phyloP scores from a whole-genome alignment of 139 green algal genomes.

The Picochlorum sp. region DNA sequence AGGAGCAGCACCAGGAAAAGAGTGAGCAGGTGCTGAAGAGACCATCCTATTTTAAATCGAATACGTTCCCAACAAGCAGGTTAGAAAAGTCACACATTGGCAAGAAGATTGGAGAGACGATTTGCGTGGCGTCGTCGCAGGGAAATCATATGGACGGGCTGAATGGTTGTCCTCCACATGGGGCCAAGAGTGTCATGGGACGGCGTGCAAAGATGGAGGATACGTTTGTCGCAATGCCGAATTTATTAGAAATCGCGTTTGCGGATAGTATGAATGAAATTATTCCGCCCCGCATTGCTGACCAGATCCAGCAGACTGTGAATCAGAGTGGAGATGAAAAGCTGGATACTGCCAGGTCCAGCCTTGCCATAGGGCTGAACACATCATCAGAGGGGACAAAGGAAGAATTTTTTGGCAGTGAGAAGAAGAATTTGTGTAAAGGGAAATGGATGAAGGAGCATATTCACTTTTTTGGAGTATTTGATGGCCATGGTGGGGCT shows the following conservation, averaged over 20 bases:
- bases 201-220: slow-evolving; percentile 64
- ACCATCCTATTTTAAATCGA: background rate
- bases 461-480: slow-evolving; percentile 77
- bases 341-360: background rate
- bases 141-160: background rate
- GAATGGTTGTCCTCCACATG: slow-evolving; percentile 50
- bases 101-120: background rate
- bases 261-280: slow-evolving; percentile 22
- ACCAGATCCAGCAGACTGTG: slow-evolving; percentile 27
- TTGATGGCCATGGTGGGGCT: slow-evolving; percentile 69
- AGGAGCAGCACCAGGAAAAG: too few relatives aligned
- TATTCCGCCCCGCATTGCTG: slow-evolving; percentile 39
- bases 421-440: background rate
- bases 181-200: slow-evolving; percentile 56
- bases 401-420: background rate
- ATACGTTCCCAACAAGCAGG: slow-evolving; percentile 3
- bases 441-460: slow-evolving; percentile 20
- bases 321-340: background rate
- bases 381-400: background rate
- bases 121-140: background rate
- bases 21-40: too few relatives aligned
- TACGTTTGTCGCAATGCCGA: slow-evolving; percentile 52
- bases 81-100: background rate
- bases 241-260: slow-evolving; percentile 41
- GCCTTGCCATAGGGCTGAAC: background rate